Evolutionary conservation across 306 rosid species (phyloP).

Genomic region (Erythrophleum fordii): DNA sequence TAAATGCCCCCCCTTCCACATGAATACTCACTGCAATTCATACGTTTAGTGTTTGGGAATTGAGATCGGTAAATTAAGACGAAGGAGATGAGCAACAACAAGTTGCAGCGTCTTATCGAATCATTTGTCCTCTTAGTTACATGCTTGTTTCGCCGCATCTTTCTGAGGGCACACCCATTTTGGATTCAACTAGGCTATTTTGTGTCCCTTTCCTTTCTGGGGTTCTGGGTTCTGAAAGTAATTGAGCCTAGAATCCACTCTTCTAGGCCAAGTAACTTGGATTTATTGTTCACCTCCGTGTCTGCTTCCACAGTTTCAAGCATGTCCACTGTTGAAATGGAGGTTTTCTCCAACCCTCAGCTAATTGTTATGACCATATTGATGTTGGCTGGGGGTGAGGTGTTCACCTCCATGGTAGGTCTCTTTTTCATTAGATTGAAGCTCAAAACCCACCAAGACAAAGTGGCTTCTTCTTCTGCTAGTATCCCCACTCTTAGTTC

Average conservation of each 20-base stretch:
- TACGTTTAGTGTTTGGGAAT: neutral
- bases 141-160: conserved; percentile 32
- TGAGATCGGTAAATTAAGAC: neutral
- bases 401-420: conserved; percentile 62
- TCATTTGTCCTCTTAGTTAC: conserved; percentile 22
- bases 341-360: conserved; percentile 59
- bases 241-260: conserved; percentile 27
- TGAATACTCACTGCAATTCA: neutral
- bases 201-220: conserved; percentile 46
- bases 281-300: conserved; percentile 65
- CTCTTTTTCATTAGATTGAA: conserved; percentile 48
- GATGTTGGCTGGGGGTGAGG: conserved; percentile 68
- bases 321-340: conserved; percentile 73
- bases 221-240: conserved; percentile 46
- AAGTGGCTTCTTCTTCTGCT: conserved; percentile 18
- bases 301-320: conserved; percentile 70
- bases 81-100: conserved; percentile 21
- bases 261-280: conserved; percentile 39
- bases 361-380: conserved; percentile 50
- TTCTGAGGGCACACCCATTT: conserved; percentile 37
- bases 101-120: conserved; percentile 33
- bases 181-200: conserved; percentile 55
- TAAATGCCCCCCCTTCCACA: neutral
- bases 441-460: conserved; percentile 37
- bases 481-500: neutral